Evolutionary conservation across 2,329 filamentous ascomycete genomes (phyloP), one percentile per base, ranked within the genome.

Genomic region (Cordyceps javanica): DNA sequence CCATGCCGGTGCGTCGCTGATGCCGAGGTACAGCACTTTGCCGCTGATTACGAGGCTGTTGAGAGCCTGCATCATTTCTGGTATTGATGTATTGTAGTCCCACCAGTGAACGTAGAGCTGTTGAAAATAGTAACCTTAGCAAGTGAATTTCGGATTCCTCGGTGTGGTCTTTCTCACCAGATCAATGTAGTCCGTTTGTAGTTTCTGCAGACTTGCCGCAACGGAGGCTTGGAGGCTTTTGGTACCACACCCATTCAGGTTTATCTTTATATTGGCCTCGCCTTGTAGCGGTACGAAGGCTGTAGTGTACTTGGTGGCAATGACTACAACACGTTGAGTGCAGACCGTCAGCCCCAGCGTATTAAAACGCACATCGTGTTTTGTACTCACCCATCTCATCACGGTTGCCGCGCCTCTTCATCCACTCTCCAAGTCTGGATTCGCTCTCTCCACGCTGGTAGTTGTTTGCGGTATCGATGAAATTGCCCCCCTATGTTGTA

Each of bases 1-100:
- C 86, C 86, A 90, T 9, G 87, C 87, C 0, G 87, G 87, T 0
- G 83, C 84, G 63, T 90, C 86, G 42, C 79, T 84, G 68, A 88
- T 77, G 2, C 87, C 87, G 0, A 90, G 74, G 62, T 89, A 88
- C 16, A 75, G 57, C 0, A 89, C 84, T 63, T 88, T 88, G 19
- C 86, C 84, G 6, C 75, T 66, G 0, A 68, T 59, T 1, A 89
- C 83, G 11, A 88, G 73, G 21, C 77, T 72, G 66, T 89, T 86
- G 44, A 89, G 75, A 1, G 78, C 78, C 59, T 88, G 83, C 87
- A 90, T 90, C 46, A 90, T 54, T 65, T 90, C 25, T 14, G 57
- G 36, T 36, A 59, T 57, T 9, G 59, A 60, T n/a, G 82, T 83
- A n/a, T 78, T 82, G 65, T 79, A 86, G 67, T 89, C 86, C 84